Base-by-base conservation (phyloP, 75 land plant species). In the Cupressus sempervirens region DNA sequence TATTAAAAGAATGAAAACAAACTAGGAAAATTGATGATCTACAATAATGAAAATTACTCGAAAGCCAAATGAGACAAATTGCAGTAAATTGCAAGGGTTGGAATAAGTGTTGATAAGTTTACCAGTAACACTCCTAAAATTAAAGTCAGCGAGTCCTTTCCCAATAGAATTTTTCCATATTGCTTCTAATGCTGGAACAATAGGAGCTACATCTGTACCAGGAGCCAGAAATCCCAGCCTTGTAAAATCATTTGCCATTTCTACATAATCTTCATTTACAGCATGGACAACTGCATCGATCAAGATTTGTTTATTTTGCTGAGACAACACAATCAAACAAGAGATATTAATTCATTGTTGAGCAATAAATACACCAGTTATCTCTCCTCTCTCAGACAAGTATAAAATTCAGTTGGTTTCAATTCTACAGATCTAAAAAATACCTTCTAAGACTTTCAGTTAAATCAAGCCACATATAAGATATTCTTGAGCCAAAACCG, bases 221-320 rank as follows among this genome's bases (percentile, higher is more conserved):
- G 90, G 94, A 67, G 98, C 98, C 65, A 97, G 92, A 73, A 97
- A 97, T 12, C 99, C 99, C 74, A 97, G 95, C 87, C 99, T 93
- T 15, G 98, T 96, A 82, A 97, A 96, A 88, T 97, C 99, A 84
- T 94, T 93, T 87, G 99, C 99, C 99, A 97, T 97, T 88, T 97
- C 99, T 80, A 82, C 89, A 86, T 97, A 97, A 72, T 97, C 99
- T 87, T 97, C 99, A 87, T 97, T 97, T 34, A 97, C 99, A 89
- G 99, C 99, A 91, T 97, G 99, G 38, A 97, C 99, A 85, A 97
- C 99, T 81, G 99, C 99, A 92, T 97, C 99, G 72, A 97, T 97
- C 87, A 97, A 82, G 82, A 94, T 94, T 87, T 97, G 95, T 83
- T 97, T 97, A 82, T 97, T 97, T 90, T 88, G 97, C 99, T 97